Percentiles rank a stretch among this genome's conserved stretches.
phyloP scores from a whole-genome alignment of 1,284 basidiomycete species.

The Violaceomyces palustris region DNA sequence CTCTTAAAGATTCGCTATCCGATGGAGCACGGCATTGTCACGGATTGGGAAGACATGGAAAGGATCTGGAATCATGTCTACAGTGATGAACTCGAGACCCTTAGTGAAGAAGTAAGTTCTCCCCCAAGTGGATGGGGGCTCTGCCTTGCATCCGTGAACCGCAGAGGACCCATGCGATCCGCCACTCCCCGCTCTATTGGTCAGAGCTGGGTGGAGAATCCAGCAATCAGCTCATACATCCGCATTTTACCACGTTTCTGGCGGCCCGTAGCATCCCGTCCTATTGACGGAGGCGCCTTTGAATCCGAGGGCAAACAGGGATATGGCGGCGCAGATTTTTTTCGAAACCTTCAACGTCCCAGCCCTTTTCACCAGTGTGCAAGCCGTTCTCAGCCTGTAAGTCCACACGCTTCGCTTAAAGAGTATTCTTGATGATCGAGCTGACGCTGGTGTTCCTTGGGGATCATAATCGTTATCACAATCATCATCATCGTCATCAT shows the following conservation, averaged over 20 bases:
- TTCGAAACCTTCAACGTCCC: conserved; percentile 99
- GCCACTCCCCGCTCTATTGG: too few species aligned
- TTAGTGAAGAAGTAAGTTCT: conserved; percentile 48
- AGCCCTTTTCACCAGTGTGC: conserved; percentile 91
- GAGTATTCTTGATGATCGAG: too few species aligned
- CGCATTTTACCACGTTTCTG: conserved; percentile 1
- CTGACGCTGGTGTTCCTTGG: too few species aligned
- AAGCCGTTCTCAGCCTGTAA: conserved; percentile 91
- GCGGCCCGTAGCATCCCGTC: conserved; percentile 94
- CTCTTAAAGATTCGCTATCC: conserved; percentile 50
- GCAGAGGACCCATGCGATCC: too few species aligned
- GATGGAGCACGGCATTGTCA: conserved; percentile 52
- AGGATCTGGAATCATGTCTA: conserved; percentile 51
- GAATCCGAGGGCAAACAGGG: conserved; percentile 86
- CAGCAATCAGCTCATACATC: too few species aligned
- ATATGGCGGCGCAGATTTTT: conserved; percentile 95
- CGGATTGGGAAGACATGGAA: conserved; percentile 53
- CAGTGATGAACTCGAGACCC: conserved; percentile 47
- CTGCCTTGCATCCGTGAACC: too few species aligned
- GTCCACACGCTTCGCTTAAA: conserved; percentile 42
- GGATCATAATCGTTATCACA: too few species aligned
- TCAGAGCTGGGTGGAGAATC: too few species aligned
- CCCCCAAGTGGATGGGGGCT: too few species aligned
- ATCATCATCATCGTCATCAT: too few species aligned
- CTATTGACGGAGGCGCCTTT: conserved; percentile 85